Base-by-base conservation (phyloP, 2,329 filamentous ascomycete species). In the Talaromyces pinophilus region DNA sequence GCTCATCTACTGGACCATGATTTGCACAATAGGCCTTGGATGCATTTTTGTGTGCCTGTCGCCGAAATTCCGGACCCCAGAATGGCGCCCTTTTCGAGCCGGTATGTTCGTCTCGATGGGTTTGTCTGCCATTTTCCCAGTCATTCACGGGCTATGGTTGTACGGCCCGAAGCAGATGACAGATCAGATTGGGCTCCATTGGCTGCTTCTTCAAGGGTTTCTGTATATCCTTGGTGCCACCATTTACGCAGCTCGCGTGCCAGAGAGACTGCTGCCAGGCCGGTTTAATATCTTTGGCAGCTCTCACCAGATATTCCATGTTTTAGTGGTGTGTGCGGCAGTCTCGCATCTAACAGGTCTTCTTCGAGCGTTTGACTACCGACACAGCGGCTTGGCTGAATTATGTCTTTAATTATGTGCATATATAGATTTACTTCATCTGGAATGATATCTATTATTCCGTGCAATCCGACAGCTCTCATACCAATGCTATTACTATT, bases 301-400 rank as follows among this genome's bases (percentile, higher is more conserved):
- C 75, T 97, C 92, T 22, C 95, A 99, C 79, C 95, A 99, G 80
- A 90, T 99, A 70, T 99, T 99, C 78, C 95, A 99, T 81, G 82
- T 96, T 46, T 85, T 95, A 69, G 93, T 99, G 33, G 83, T 98
- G 17, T 78, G 93, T 68, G 95, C 95, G 0, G 94, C 92, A 0
- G 85, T 86, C 1, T 86, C 90, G 28, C 95, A 99, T 82, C 82
- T 98, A 67, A 88, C 88, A 62, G 93, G 92, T 59, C 85, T 98
- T 80, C 76, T 91, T 35, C 90, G 88, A 78, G 93, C 93, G 3
- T 97, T 97, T 79, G 92, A 97, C 78, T 90, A 91, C 75, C 88
- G 92, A 73, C 93, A 97, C 78, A 86, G 83, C 65, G 78, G 83
- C 44, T 79, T 84, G 76, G 85, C 84, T 44, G 61, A 60, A 22